Percentiles rank a stretch among this genome's conserved stretches.
These are phyloP conservation scores for Apiosordaria backusii DNA, from an alignment of 495 filamentous ascomycete species.

Conservation along the genomic window DNA sequence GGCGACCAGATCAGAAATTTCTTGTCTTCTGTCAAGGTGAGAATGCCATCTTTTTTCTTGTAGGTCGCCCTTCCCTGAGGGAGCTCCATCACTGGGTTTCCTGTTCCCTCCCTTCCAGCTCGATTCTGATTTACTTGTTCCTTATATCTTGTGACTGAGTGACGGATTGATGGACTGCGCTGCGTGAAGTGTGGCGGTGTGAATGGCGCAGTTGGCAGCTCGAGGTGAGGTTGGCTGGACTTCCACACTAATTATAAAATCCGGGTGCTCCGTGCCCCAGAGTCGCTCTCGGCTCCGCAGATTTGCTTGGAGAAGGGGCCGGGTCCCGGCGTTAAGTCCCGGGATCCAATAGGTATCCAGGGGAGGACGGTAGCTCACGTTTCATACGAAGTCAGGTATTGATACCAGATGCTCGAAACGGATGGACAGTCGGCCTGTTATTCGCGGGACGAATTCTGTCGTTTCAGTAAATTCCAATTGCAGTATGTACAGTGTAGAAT, in stretches of 20 bases:
- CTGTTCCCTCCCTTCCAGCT: not conserved
- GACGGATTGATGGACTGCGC: not conserved
- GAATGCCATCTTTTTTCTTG: constrained; percentile 93
- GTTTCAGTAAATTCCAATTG: no score
- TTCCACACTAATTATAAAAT: constrained; percentile 5
- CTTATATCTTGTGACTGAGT: not conserved
- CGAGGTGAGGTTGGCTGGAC: not conserved
- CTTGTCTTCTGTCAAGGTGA: constrained; percentile 67
- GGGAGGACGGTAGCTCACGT: constrained; percentile 14
- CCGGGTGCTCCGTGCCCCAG: not conserved
- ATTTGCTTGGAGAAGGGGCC: not conserved
- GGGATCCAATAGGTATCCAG: constrained; percentile 18
- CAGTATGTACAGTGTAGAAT: not conserved
- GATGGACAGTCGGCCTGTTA: no score
- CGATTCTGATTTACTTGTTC: not conserved
- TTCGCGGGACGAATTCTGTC: no score
- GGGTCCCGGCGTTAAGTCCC: constrained; percentile 4
- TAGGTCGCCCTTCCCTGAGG: constrained; percentile 71
- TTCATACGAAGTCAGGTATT: not conserved
- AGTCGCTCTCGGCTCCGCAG: constrained; percentile 5
- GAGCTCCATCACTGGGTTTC: constrained; percentile 31
- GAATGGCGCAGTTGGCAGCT: not conserved
- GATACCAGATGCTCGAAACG: no score
- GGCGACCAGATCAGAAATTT: constrained; percentile 78
- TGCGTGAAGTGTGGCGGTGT: not conserved